phyloP scores from a whole-genome alignment of 2,329 filamentous ascomycete genomes.

The Pestalotiopsis sp. region DNA sequence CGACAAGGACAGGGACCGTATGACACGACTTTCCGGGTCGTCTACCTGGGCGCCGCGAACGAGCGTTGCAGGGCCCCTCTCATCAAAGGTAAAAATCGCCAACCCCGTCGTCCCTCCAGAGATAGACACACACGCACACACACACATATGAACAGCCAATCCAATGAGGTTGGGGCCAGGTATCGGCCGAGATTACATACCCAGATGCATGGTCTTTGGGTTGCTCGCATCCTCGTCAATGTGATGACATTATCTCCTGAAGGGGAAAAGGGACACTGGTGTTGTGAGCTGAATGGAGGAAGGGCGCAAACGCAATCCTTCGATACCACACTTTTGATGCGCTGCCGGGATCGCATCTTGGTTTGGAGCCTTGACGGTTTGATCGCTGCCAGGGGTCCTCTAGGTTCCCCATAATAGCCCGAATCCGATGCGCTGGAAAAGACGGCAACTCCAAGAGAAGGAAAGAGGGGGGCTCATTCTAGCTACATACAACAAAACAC shows the following conservation, averaged over 20 bases:
- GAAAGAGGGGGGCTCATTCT: not conserved
- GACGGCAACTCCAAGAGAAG: conserved; percentile 9
- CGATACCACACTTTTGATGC: conserved; percentile 5
- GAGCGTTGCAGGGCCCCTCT: conserved; percentile 6
- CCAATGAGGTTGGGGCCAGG: not conserved
- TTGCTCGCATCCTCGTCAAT: not conserved
- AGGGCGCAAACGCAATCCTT: not conserved
- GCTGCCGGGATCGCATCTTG: conserved; percentile 1
- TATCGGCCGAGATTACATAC: conserved; percentile 4
- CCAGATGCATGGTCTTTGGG: not conserved
- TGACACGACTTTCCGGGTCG: conserved; percentile 2
- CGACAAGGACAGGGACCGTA: not conserved
- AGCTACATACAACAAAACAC: not conserved
- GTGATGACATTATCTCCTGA: not conserved
- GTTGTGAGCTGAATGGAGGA: not conserved
- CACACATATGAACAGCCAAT: not conserved
- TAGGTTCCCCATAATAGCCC: not conserved
- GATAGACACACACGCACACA: too few species aligned
- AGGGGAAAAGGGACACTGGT: too few species aligned
- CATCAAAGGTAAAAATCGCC: conserved; percentile 11
- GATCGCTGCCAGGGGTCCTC: not conserved
- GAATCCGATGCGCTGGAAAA: conserved; percentile 10
- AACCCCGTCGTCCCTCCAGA: not conserved
- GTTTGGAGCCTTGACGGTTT: conserved; percentile 5
- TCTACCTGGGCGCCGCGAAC: conserved; percentile 6